Base-by-base conservation (phyloP, 805 yeast species). In the Saccharomycodes ludwigii region DNA sequence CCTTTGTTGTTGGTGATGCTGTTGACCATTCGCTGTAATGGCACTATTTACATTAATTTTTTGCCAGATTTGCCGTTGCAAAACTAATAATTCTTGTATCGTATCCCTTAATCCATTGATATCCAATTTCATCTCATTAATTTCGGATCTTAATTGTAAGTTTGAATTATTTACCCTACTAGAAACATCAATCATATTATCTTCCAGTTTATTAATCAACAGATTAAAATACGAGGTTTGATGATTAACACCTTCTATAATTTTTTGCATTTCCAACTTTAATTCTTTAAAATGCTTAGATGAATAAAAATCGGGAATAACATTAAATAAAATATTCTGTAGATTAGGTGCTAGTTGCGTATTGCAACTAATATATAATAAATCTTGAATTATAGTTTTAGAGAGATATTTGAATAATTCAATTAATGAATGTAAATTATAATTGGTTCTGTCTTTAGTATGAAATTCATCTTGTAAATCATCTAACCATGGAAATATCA, bases 351-450 rank as follows among this genome's bases (percentile, higher is more conserved):
- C 38, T 13, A 50, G 27, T 11, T 31, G 25, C 13, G 48, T 39
- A 30, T 46, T 41, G 23, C 44, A 40, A 31, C 43, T 49, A 16
- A 52, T 33, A 29, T 37, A 49, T 22, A 43, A 42, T 19, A 54
- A 28, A 39, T 54, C 59, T 33, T 54, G 59, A 6, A 54, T 37
- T 4, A 50, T 37, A 3, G 46, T 38, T 15, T 36, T 42, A 3
- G 48, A 58, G 33, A 54, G 36, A 30, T 48, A 54, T 28, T 54
- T 51, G 26, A 54, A 54, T 24, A 54, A 31, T 37, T 54, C 59
- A 27, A 47, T 42, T 12, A 54, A 36, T 2, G 58, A 50, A 32
- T 48, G 47, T 27, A 54, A 29, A 30, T 46, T 46, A 37, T 54
- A 54, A 33, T 52, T 54, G 5, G 55, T 47, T 28, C 56, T 43